Percentiles rank a stretch among this genome's conserved stretches.
These are phyloP conservation scores for Rubus parviflorus DNA, from an alignment of 306 rosid genomes.

Conservation along the genomic window DNA sequence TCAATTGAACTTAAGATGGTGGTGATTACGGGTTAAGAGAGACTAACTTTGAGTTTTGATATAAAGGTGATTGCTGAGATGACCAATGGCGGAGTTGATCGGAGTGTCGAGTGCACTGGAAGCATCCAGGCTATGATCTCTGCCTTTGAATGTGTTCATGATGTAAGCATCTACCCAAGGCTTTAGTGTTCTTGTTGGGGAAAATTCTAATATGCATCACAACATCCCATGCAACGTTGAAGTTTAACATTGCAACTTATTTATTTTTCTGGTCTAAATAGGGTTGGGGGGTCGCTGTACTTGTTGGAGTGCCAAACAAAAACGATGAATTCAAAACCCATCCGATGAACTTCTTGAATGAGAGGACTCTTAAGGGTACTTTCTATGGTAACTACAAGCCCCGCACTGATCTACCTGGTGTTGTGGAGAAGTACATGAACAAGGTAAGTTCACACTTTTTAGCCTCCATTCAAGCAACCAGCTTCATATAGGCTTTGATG, in stretches of 20 bases:
- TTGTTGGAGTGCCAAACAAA: conserved; percentile 85
- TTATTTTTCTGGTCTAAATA: too few species aligned
- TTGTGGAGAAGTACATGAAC: conserved; percentile 75
- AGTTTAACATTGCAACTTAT: too few species aligned
- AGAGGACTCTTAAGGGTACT: conserved; percentile 90
- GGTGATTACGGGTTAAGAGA: neutral
- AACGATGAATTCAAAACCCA: conserved; percentile 84
- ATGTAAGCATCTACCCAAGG: conserved; percentile 46
- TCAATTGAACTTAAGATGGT: neutral
- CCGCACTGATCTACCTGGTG: conserved; percentile 65
- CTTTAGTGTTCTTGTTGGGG: too few species aligned
- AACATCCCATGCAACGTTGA: too few species aligned
- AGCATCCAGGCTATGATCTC: conserved; percentile 84
- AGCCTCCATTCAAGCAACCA: neutral
- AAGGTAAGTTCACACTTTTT: conserved; percentile 24
- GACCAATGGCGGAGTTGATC: conserved; percentile 88
- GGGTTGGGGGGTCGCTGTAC: conserved; percentile 98
- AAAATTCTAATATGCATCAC: too few species aligned
- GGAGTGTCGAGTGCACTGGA: conserved; percentile 82
- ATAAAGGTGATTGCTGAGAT: conserved; percentile 68
- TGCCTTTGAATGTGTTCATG: conserved; percentile 89
- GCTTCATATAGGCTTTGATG: neutral
- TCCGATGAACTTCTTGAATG: conserved; percentile 68
- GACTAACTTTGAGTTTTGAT: conserved; percentile 21
- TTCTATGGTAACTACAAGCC: conserved; percentile 93